These are phyloP conservation scores for Phytophthora lateralis DNA, from an alignment of 352 stramenopile species.

Conservation along the genomic window DNA sequence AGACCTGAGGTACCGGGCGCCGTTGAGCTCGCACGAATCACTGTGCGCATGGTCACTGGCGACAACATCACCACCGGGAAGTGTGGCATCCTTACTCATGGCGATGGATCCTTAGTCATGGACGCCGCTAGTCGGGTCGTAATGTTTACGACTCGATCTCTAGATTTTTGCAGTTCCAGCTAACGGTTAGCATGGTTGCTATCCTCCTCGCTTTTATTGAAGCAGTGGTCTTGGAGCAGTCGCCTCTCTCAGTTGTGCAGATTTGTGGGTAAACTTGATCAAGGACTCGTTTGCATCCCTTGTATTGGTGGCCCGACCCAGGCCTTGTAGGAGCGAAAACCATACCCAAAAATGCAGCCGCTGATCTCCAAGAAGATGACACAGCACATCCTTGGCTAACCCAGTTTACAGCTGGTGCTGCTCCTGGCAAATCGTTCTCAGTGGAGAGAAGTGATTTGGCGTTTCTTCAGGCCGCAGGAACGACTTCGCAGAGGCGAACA, in stretches of 20 bases:
- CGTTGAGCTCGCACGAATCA: conserved; percentile 2
- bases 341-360: no score
- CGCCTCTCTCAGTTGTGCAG: conserved; percentile 92
- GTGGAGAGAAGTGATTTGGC: conserved; percentile 49
- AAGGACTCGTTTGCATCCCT: conserved; percentile 97
- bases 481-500: conserved; percentile 52
- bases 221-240: conserved; percentile 59
- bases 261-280: conserved; percentile 98
- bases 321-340: no score
- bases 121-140: conserved; percentile 93
- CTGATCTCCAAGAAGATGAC: no score
- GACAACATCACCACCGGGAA: conserved; percentile 56
- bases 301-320: no score
- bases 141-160: conserved; percentile 97
- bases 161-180: conserved; percentile 97
- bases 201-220: conserved; percentile 92
- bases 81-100: conserved; percentile 42
- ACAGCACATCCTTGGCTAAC: conserved; percentile 93
- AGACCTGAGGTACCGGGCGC: conserved; percentile 2
- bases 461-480: conserved; percentile 41
- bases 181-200: conserved; percentile 95
- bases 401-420: conserved; percentile 88
- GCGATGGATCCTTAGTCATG: conserved; percentile 54
- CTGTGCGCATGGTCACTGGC: conserved; percentile 44
- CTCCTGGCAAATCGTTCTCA: conserved; percentile 86